Percentiles rank a stretch among this genome's conserved stretches.
phyloP scores from a whole-genome alignment of 306 rosid species.

The Cicer judaicum region DNA sequence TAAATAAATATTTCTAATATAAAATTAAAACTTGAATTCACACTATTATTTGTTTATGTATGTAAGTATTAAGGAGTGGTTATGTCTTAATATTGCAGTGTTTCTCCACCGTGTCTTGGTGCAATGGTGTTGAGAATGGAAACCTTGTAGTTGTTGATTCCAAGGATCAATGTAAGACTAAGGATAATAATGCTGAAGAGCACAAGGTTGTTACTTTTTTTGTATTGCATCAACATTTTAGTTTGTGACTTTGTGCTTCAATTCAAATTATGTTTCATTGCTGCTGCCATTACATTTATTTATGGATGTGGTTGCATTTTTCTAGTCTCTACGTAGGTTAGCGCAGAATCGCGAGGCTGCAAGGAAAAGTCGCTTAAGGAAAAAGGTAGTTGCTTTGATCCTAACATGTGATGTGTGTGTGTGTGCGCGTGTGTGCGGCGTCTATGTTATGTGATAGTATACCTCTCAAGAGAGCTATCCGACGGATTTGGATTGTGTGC shows the following conservation, averaged over 20 bases:
- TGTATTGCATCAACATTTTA: neutral
- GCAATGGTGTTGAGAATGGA: slow-evolving; percentile 60
- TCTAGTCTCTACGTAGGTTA: slow-evolving; percentile 69
- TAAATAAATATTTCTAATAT: no score
- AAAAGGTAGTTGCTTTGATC: slow-evolving; percentile 61
- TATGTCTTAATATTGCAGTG: neutral
- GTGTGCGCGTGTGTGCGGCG: no score
- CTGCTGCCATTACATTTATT: neutral
- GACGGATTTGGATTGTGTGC: no score
- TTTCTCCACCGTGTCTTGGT: slow-evolving; percentile 47
- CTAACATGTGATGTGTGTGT: neutral
- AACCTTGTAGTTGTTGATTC: slow-evolving; percentile 66
- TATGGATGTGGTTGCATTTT: neutral
- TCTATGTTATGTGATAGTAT: no score
- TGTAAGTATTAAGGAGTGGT: neutral
- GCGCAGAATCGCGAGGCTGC: slow-evolving; percentile 96
- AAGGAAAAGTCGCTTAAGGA: slow-evolving; percentile 82
- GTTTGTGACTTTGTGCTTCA: neutral
- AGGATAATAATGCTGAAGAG: slow-evolving; percentile 57
- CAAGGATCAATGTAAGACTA: slow-evolving; percentile 56
- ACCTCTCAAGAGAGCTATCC: no score
- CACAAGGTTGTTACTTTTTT: slow-evolving; percentile 57
- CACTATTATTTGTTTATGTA: no score
- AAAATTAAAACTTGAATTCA: no score
- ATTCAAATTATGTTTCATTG: neutral